phyloP scores from a whole-genome alignment of 148 eudicot genomes.

The Rhododendron griersonianum region DNA sequence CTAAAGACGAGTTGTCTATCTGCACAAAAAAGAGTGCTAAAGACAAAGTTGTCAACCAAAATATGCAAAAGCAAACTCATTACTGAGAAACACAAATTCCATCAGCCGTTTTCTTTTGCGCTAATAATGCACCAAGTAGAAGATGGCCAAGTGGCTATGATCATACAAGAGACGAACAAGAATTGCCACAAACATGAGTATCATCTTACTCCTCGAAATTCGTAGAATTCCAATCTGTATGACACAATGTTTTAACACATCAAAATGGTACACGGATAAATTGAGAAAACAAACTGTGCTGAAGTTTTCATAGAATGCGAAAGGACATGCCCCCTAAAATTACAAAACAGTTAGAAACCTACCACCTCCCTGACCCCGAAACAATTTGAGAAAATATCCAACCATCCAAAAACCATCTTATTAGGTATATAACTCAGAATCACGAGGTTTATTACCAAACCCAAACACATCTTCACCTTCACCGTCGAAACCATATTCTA shows the following conservation, averaged over 20 bases:
- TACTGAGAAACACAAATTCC: background rate
- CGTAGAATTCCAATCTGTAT: background rate
- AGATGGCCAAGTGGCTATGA: background rate
- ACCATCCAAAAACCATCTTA: constrained; percentile 5
- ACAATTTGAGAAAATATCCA: background rate
- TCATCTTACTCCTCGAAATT: background rate
- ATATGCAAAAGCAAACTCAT: background rate
- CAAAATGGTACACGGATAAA: background rate
- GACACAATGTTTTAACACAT: background rate
- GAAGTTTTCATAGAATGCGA: background rate
- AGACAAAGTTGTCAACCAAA: background rate
- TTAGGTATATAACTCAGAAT: constrained; percentile 80
- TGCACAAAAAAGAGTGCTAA: too few species aligned
- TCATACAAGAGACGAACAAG: background rate
- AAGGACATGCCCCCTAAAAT: background rate
- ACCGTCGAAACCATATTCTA: constrained; percentile 27
- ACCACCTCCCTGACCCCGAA: background rate
- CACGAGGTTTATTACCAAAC: constrained; percentile 45
- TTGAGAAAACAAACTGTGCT: background rate
- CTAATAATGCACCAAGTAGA: background rate
- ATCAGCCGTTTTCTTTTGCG: background rate
- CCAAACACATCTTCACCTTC: constrained; percentile 34
- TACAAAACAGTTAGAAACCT: background rate
- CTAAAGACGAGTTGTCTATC: background rate
- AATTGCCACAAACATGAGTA: background rate